Percentiles rank a stretch among this genome's conserved stretches.
Conservation (phyloP, 164 flowering plant species). For the Vitis riparia region DNA sequence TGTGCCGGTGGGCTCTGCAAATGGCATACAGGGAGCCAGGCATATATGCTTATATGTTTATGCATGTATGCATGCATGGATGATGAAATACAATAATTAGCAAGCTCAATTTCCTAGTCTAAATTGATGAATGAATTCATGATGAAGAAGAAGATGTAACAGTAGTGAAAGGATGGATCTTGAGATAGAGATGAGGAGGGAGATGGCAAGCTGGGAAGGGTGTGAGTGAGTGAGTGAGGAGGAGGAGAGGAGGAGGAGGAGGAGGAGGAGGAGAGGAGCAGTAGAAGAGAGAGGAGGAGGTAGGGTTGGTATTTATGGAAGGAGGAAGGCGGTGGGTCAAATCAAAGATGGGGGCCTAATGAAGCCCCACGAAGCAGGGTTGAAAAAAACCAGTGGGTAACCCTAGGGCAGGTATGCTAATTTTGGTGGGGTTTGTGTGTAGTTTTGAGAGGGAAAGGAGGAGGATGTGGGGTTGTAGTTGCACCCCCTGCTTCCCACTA, state of each 20-base stretch:
- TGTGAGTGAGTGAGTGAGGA: not conserved
- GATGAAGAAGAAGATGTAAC: not conserved
- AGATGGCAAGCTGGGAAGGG: too few species aligned
- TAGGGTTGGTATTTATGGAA: conserved; percentile 8
- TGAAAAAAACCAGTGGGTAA: conserved; percentile 21
- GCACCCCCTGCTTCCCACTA: conserved; percentile 21
- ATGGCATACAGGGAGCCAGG: conserved; percentile 86
- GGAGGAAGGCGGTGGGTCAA: conserved; percentile 12
- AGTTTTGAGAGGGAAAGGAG: conserved; percentile 20
- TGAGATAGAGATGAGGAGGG: too few species aligned
- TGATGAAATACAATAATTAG: not conserved
- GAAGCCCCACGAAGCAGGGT: conserved; percentile 21
- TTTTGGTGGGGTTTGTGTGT: not conserved
- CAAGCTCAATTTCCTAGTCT: not conserved
- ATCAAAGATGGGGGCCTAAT: conserved; percentile 4
- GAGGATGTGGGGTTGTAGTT: conserved; percentile 27
- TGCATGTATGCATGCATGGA: not conserved
- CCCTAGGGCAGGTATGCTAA: not conserved
- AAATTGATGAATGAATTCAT: not conserved
- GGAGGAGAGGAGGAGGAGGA: not conserved
- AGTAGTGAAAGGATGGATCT: not conserved
- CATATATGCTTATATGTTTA: conserved; percentile 24
- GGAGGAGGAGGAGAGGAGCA: not conserved
- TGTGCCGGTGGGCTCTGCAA: conserved; percentile 36
- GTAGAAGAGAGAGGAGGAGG: not conserved